Conservation (phyloP, 202 grass and related monocot genomes). For the Saccharum hybrid region DNA sequence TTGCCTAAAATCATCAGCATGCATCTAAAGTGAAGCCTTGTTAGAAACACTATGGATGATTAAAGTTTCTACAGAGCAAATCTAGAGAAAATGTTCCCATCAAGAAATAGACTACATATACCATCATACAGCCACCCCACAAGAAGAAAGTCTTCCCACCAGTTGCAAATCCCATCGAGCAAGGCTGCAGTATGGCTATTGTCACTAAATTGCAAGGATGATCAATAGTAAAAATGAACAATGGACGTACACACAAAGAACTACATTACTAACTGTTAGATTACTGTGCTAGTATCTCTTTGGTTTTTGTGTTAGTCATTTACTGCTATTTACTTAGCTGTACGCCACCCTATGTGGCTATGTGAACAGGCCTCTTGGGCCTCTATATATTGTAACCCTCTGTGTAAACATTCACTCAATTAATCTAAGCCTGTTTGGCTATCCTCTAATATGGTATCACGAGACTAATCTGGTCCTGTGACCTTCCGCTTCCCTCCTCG, state of each 20-base stretch:
- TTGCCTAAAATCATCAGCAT: constrained; percentile 98
- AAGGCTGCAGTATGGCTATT: constrained; percentile 71
- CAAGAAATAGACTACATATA: constrained; percentile 47
- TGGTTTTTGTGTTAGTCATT: too few relatives aligned
- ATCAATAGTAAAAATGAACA: constrained; percentile 17
- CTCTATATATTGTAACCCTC: too few relatives aligned
- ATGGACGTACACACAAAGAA: constrained; percentile 5
- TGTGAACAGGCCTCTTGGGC: too few relatives aligned
- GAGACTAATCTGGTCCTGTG: too few relatives aligned
- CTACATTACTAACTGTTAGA: constrained; percentile 34
- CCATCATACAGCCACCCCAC: constrained; percentile 99
- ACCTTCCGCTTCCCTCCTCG: too few relatives aligned
- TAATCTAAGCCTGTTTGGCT: too few relatives aligned
- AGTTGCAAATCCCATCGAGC: constrained; percentile 99
- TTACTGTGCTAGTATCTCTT: too few relatives aligned
- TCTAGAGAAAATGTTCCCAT: neutral
- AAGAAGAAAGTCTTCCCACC: constrained; percentile 99
- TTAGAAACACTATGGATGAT: constrained; percentile 40
- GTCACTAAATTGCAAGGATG: constrained; percentile 26
- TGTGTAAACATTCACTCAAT: too few relatives aligned
- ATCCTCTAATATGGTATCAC: too few relatives aligned
- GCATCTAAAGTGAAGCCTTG: constrained; percentile 77
- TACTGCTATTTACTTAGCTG: too few relatives aligned
- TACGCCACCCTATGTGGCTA: too few relatives aligned
- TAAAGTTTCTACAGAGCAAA: constrained; percentile 7